Conservation (phyloP, 139 green algal species). For the Diplosphaera chodatii region DNA sequence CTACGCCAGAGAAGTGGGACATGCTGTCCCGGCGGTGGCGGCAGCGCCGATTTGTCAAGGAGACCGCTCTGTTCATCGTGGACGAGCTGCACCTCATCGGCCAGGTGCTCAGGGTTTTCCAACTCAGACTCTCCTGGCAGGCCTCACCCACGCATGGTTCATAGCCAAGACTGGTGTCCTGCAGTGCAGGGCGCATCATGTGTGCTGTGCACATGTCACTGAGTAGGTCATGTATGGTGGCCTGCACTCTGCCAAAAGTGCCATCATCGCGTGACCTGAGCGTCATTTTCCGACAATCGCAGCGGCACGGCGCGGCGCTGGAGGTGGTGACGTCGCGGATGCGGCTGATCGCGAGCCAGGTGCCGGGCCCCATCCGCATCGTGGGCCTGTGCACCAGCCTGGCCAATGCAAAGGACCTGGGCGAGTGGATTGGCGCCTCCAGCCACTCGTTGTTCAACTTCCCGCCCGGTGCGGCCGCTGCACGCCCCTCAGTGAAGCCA, state of each 20-base stretch:
- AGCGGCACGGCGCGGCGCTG: constrained; percentile 17
- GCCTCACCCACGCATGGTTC: too few species aligned
- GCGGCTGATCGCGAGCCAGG: constrained; percentile 80
- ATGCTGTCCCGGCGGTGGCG: constrained; percentile 84
- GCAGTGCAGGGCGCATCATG: too few species aligned
- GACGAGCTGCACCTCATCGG: constrained; percentile 95
- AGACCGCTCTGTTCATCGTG: constrained; percentile 82
- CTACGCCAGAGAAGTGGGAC: constrained; percentile 91
- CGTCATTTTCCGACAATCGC: too few species aligned
- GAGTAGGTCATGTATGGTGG: too few species aligned
- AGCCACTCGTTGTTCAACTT: constrained; percentile 91
- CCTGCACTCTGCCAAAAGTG: too few species aligned
- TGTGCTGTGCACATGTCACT: too few species aligned
- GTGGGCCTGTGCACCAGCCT: constrained; percentile 78
- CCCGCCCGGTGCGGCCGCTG: constrained; percentile 47
- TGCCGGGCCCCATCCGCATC: constrained; percentile 68
- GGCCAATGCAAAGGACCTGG: constrained; percentile 94
- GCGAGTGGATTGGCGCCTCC: constrained; percentile 93
- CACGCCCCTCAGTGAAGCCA: too few species aligned
- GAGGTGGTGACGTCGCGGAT: constrained; percentile 82
- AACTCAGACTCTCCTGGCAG: too few species aligned
- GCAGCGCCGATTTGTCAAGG: constrained; percentile 81
- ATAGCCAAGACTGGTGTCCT: too few species aligned
- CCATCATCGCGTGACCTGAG: too few species aligned
- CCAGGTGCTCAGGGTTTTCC: constrained; percentile 1